These are phyloP conservation scores for Trichoderma guizhouense DNA, from an alignment of 2,329 filamentous ascomycete genomes.

Conservation along the genomic window DNA sequence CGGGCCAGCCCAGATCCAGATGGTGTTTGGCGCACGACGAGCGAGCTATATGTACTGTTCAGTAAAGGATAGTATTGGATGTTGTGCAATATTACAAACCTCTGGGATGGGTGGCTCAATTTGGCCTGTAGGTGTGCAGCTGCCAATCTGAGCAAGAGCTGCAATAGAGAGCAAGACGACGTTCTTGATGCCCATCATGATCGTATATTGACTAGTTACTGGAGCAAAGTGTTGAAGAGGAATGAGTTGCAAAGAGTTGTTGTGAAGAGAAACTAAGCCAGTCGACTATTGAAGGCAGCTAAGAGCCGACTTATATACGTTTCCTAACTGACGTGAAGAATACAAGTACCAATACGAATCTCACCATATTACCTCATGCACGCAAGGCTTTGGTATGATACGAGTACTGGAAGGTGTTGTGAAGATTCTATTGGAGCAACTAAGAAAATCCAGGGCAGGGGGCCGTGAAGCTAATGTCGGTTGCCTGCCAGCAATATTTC, in stretches of 20 bases:
- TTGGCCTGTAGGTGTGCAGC: neutral
- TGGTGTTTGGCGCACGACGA: slow-evolving; percentile 3
- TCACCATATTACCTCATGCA: neutral
- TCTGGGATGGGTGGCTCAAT: slow-evolving; percentile 3
- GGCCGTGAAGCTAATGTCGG: neutral
- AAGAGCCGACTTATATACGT: neutral
- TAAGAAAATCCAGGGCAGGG: neutral
- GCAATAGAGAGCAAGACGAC: slow-evolving; percentile 4
- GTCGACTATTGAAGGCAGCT: neutral
- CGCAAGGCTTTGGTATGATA: neutral
- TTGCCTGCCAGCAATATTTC: neutral
- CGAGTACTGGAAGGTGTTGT: neutral
- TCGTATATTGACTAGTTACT: neutral
- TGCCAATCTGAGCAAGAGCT: slow-evolving; percentile 12
- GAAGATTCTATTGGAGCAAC: neutral
- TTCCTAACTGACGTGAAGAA: neutral
- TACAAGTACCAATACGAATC: neutral
- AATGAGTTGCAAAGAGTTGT: neutral
- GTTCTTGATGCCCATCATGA: slow-evolving; percentile 1
- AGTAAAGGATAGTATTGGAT: neutral
- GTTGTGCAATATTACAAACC: neutral
- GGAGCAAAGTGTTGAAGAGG: too few species aligned
- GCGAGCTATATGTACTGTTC: neutral
- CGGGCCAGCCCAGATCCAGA: slow-evolving; percentile 12
- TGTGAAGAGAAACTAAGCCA: neutral